Evolutionary conservation across 768 basidiomycete genomes (phyloP).

Genomic region (Porpolomopsis calyptriformis): DNA sequence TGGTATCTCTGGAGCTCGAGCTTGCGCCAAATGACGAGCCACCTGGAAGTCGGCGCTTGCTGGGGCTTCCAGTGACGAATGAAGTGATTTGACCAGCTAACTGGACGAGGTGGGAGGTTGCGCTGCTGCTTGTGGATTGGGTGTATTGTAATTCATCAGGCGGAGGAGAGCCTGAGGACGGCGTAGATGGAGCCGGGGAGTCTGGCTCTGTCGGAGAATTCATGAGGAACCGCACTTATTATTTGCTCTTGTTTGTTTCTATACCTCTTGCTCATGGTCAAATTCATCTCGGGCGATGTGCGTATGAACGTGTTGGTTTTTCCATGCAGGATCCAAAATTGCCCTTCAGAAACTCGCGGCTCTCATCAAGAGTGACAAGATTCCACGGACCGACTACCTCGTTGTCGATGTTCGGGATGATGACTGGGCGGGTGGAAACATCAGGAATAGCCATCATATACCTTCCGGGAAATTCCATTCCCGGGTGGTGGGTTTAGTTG

Average conservation of each 20-base stretch:
- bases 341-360: conserved; percentile 50
- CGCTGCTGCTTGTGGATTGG: neutral
- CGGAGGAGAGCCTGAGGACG: conserved; percentile 5
- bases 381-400: conserved; percentile 53
- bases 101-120: neutral
- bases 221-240: neutral
- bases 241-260: neutral
- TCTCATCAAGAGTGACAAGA: conserved; percentile 57
- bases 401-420: conserved; percentile 82
- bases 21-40: conserved; percentile 19
- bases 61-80: neutral
- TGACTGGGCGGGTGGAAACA: conserved; percentile 72
- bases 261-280: conserved; percentile 11
- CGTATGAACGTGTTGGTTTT: conserved; percentile 7
- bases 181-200: conserved; percentile 5
- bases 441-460: conserved; percentile 49
- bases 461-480: conserved; percentile 53
- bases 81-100: conserved; percentile 1
- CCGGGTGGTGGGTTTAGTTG: conserved; percentile 48
- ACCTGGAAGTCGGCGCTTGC: conserved; percentile 6
- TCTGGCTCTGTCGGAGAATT: conserved; percentile 6
- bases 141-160: conserved; percentile 3
- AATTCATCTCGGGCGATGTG: conserved; percentile 33
- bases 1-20: conserved; percentile 20
- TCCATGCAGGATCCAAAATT: neutral